Conservation (phyloP, 1,284 basidiomycete species). For the Apiotrichum mycotoxinovorans region DNA sequence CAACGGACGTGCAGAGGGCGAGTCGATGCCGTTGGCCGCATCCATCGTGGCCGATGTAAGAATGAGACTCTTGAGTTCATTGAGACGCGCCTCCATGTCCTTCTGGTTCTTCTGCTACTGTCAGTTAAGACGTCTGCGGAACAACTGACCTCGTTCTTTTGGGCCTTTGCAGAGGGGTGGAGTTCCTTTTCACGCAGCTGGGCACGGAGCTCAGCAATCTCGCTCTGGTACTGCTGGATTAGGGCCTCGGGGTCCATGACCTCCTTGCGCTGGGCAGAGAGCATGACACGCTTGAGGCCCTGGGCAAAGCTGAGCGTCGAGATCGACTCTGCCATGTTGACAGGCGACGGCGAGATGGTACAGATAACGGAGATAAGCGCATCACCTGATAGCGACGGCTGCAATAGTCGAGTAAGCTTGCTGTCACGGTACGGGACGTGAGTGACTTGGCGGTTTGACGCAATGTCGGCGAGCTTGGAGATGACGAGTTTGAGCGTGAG, state of each 20-base stretch:
- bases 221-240: slow-evolving; percentile 77
- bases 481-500: slow-evolving; percentile 87
- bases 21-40: not conserved
- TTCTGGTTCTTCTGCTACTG: slow-evolving; percentile 61
- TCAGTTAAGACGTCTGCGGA: not conserved
- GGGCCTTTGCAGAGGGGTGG: slow-evolving; percentile 57
- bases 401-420: slow-evolving; percentile 86
- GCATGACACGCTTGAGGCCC: slow-evolving; percentile 54
- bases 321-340: slow-evolving; percentile 69
- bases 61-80: slow-evolving; percentile 80
- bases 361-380: slow-evolving; percentile 95
- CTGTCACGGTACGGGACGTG: slow-evolving; percentile 95
- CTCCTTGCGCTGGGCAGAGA: slow-evolving; percentile 89
- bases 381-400: slow-evolving; percentile 90
- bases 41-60: slow-evolving; percentile 72
- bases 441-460: slow-evolving; percentile 72
- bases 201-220: slow-evolving; percentile 72
- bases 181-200: slow-evolving; percentile 45
- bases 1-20: slow-evolving; percentile 61
- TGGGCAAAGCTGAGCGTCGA: slow-evolving; percentile 81
- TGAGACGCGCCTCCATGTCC: slow-evolving; percentile 72
- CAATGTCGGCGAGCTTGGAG: slow-evolving; percentile 78
- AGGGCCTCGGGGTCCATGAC: slow-evolving; percentile 87
- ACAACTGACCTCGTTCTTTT: slow-evolving; percentile 17
- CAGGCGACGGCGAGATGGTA: slow-evolving; percentile 77